These are phyloP conservation scores for Pascua guehoae DNA, from an alignment of 1,284 basidiomycete species.

Conservation along the genomic window DNA sequence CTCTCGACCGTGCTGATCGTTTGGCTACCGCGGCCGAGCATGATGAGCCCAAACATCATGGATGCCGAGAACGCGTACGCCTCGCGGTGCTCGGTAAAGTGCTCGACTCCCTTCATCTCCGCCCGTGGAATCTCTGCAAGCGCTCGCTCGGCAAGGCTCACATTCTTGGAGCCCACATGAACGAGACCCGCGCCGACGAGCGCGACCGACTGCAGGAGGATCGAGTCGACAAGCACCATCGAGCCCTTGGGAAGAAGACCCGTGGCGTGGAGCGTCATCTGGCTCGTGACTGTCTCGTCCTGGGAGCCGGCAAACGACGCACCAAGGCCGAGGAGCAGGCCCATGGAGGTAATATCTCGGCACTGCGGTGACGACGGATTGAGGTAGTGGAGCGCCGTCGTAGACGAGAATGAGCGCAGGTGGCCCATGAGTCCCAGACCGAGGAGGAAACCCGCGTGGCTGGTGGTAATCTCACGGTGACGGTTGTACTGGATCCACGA, in stretches of 20 bases:
- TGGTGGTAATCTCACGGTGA: slow-evolving; percentile 75
- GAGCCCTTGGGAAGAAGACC: slow-evolving; percentile 82
- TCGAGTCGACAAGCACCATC: slow-evolving; percentile 82
- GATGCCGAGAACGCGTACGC: slow-evolving; percentile 87
- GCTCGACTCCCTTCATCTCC: slow-evolving; percentile 72
- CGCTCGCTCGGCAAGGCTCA: slow-evolving; percentile 88
- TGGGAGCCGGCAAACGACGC: slow-evolving; percentile 85
- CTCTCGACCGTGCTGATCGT: slow-evolving; percentile 60
- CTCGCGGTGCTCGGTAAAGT: slow-evolving; percentile 79
- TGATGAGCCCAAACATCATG: slow-evolving; percentile 89
- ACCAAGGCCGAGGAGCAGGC: slow-evolving; percentile 83
- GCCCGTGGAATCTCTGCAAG: slow-evolving; percentile 75
- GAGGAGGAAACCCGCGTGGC: slow-evolving; percentile 91
- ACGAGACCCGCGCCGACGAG: slow-evolving; percentile 84
- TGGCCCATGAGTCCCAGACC: slow-evolving; percentile 91
- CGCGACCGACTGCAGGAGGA: slow-evolving; percentile 86
- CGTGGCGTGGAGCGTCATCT: slow-evolving; percentile 87
- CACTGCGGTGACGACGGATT: slow-evolving; percentile 62
- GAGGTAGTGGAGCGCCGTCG: slow-evolving; percentile 78
- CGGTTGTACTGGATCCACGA: slow-evolving; percentile 94
- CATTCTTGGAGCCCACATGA: slow-evolving; percentile 80
- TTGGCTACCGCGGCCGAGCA: slow-evolving; percentile 77
- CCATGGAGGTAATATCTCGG: slow-evolving; percentile 91
- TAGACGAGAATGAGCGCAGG: slow-evolving; percentile 78
- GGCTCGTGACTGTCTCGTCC: slow-evolving; percentile 81